These are phyloP conservation scores for Pugionium dolabratum DNA, from an alignment of 345 rosid species.

Conservation along the genomic window DNA sequence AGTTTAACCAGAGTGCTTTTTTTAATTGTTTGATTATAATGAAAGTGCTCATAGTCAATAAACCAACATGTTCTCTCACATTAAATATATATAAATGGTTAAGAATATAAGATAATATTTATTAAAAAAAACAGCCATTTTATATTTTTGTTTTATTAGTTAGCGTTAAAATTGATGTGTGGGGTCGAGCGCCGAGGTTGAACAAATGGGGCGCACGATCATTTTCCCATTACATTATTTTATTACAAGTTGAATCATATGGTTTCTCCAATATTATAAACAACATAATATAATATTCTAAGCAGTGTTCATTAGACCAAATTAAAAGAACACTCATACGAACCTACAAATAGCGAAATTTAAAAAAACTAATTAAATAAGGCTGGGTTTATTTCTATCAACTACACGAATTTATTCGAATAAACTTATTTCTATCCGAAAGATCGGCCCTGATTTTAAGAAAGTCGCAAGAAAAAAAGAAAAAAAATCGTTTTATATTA, in stretches of 20 bases:
- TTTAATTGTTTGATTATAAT: too few relatives aligned
- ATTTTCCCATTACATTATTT: constrained; percentile 32
- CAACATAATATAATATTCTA: too few relatives aligned
- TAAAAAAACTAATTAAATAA: constrained; percentile 1
- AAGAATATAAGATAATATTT: constrained; percentile 27
- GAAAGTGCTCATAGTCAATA: too few relatives aligned
- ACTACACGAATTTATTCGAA: too few relatives aligned
- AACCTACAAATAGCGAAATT: constrained; percentile 4
- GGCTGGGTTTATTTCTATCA: too few relatives aligned
- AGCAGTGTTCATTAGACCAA: constrained; percentile 21
- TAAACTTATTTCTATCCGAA: too few relatives aligned
- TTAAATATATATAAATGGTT: too few relatives aligned
- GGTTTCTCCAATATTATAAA: constrained; percentile 5
- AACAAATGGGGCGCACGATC: constrained; percentile 45
- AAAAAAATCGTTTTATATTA: too few relatives aligned
- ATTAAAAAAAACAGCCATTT: constrained; percentile 5
- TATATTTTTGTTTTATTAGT: constrained; percentile 25
- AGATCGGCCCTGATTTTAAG: too few relatives aligned
- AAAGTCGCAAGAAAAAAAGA: too few relatives aligned
- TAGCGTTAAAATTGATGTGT: constrained; percentile 44
- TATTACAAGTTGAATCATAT: constrained; percentile 32
- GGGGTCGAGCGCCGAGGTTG: constrained; percentile 46
- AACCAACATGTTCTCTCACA: too few relatives aligned
- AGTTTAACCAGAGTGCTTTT: too few relatives aligned
- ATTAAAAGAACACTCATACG: constrained; percentile 4